Evolutionary conservation across 805 yeast species (phyloP).

Genomic region (Schwanniomyces pseudopolymorphus): DNA sequence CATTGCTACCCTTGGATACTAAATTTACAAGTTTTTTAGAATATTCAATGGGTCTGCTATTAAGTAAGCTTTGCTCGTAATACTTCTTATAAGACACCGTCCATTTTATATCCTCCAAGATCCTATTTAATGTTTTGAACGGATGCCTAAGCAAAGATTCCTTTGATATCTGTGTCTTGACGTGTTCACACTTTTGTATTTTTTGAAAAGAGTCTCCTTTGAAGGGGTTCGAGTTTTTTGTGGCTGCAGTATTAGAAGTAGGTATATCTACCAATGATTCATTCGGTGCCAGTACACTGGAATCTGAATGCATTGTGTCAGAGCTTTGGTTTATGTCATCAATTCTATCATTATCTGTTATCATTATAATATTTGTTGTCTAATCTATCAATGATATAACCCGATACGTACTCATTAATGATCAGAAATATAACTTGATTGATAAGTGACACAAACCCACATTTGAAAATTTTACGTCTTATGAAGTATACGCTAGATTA

Average conservation of each 20-base stretch:
- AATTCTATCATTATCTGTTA: not conserved
- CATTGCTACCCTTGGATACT: conserved; percentile 8
- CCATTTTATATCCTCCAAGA: conserved; percentile 61
- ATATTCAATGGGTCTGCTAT: conserved; percentile 38
- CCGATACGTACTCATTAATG: not conserved
- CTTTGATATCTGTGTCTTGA: conserved; percentile 10
- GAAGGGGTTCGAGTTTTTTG: conserved; percentile 2
- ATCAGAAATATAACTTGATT: not conserved
- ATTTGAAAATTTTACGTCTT: not conserved
- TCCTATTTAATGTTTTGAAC: conserved; percentile 66
- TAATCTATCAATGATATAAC: not conserved
- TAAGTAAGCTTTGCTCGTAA: conserved; percentile 21
- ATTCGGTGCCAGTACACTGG: not conserved
- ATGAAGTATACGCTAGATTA: not conserved
- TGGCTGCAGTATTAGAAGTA: not conserved
- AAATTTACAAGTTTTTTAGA: conserved; percentile 18
- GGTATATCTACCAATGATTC: not conserved
- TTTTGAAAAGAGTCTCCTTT: not conserved
- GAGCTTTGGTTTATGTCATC: not conserved
- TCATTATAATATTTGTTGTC: not conserved
- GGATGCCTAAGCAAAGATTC: conserved; percentile 19
- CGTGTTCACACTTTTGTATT: not conserved
- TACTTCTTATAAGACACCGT: conserved; percentile 16
- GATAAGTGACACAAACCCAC: not conserved
- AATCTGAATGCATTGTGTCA: not conserved